These are phyloP conservation scores for Alnus glutinosa DNA, from an alignment of 306 rosid genomes.

Conservation along the genomic window DNA sequence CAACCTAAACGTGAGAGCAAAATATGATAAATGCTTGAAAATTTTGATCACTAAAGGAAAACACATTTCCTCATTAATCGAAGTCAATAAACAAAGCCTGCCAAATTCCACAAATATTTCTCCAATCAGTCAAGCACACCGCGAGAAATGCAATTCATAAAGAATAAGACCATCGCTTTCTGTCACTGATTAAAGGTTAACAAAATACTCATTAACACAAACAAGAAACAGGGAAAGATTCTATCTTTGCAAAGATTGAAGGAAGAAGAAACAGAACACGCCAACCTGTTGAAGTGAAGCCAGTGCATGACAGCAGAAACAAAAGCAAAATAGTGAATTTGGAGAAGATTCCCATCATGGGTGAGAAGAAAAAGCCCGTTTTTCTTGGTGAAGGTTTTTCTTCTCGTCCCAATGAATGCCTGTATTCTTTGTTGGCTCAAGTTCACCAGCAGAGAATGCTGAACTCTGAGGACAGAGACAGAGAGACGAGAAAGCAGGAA, in stretches of 20 bases:
- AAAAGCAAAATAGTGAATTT: constrained; percentile 38
- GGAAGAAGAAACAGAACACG: background rate
- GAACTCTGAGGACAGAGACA: too few relatives aligned
- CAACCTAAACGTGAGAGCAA: constrained; percentile 21
- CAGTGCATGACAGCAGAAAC: constrained; percentile 31
- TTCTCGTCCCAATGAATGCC: constrained; percentile 17
- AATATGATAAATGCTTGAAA: constrained; percentile 12
- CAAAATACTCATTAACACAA: constrained; percentile 27
- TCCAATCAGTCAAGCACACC: constrained; percentile 19
- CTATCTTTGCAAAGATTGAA: constrained; percentile 2
- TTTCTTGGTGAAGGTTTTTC: constrained; percentile 5
- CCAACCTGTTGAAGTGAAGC: constrained; percentile 61
- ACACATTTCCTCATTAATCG: constrained; percentile 4
- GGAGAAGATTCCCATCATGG: constrained; percentile 21
- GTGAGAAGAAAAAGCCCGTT: constrained; percentile 27
- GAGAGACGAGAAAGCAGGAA: constrained; percentile 1
- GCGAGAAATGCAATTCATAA: background rate
- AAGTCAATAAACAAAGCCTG: constrained; percentile 14
- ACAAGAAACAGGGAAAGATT: constrained; percentile 14
- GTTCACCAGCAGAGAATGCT: too few relatives aligned
- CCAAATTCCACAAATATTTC: constrained; percentile 16
- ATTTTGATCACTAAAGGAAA: background rate
- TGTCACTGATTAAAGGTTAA: background rate
- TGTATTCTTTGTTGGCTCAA: background rate
- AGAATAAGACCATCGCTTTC: too few relatives aligned